These are phyloP conservation scores for Lentinus tigrinus DNA, from an alignment of 768 basidiomycete genomes.

Conservation along the genomic window DNA sequence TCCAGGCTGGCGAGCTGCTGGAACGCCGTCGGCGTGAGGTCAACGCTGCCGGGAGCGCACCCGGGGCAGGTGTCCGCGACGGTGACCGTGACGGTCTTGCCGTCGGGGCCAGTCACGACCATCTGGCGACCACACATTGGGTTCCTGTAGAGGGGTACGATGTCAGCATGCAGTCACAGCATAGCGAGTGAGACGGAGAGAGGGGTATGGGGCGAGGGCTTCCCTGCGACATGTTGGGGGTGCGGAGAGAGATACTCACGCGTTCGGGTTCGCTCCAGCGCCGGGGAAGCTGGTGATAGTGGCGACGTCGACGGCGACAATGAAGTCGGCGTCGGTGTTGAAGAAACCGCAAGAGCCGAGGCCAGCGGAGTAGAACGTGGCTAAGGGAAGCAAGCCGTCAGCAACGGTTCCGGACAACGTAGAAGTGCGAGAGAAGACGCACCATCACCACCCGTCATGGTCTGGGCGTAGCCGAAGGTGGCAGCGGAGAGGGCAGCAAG, in stretches of 20 bases:
- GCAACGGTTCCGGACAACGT: not conserved
- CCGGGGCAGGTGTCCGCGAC: conserved; percentile 33
- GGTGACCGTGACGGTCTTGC: conserved; percentile 26
- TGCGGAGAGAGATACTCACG: not conserved
- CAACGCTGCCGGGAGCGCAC: conserved; percentile 27
- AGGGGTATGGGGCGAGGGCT: not conserved
- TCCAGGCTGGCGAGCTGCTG: conserved; percentile 21
- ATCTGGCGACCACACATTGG: conserved; percentile 32
- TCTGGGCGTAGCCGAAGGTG: conserved; percentile 2
- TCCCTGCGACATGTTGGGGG: not conserved
- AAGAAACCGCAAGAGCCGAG: conserved; percentile 43
- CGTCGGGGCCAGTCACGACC: conserved; percentile 25
- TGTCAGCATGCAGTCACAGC: not conserved
- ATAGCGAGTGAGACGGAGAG: not conserved
- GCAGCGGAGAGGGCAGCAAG: conserved; percentile 7
- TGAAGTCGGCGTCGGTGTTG: conserved; percentile 28
- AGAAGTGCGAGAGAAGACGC: not conserved
- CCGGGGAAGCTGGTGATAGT: conserved; percentile 37
- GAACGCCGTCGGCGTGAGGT: conserved; percentile 30
- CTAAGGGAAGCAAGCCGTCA: conserved; percentile 3
- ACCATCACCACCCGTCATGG: conserved; percentile 14
- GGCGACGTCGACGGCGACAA: conserved; percentile 35
- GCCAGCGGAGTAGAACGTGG: conserved; percentile 34
- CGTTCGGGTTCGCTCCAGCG: conserved; percentile 15
- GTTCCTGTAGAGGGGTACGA: conserved; percentile 24